Percentiles rank a stretch among this genome's conserved stretches.
Evolutionary conservation across 768 basidiomycete genomes (phyloP).

Genomic region (Tephrocybe rancida): DNA sequence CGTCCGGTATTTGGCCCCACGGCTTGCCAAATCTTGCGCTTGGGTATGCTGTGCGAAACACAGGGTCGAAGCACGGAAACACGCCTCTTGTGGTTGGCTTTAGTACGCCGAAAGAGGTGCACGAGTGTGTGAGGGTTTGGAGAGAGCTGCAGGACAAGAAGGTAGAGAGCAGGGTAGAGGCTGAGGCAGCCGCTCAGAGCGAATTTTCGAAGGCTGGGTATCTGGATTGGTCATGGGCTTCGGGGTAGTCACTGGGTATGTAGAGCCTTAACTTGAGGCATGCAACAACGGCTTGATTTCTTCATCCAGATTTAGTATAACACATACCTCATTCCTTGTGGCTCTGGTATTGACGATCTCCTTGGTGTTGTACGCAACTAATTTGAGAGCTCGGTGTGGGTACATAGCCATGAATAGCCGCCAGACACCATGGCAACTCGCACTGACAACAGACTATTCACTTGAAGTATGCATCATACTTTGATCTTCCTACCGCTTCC

Average conservation of each 20-base stretch:
- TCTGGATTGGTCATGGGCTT: conserved; percentile 76
- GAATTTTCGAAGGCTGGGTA: conserved; percentile 53
- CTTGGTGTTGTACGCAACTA: no score
- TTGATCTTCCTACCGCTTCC: no score
- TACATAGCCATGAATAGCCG: no score
- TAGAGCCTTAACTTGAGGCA: no score
- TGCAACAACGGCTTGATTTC: no score
- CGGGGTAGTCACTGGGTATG: conserved; percentile 34
- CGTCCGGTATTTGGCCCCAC: conserved; percentile 40
- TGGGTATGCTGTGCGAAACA: conserved; percentile 64
- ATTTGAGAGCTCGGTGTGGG: no score
- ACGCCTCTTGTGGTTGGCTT: conserved; percentile 76
- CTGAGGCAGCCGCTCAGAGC: conserved; percentile 44
- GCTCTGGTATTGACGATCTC: no score
- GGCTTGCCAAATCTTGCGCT: conserved; percentile 70
- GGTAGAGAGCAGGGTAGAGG: conserved; percentile 37
- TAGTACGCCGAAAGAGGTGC: conserved; percentile 72
- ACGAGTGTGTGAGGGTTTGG: conserved; percentile 73
- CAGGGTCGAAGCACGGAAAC: conserved; percentile 36
- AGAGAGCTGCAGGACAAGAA: conserved; percentile 49
- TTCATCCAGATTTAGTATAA: no score
- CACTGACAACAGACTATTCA: no score
- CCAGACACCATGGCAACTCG: no score
- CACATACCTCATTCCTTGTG: no score
- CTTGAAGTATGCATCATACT: no score